Base-by-base conservation (phyloP, 169 alveolate species). In the Cryptosporidium viatorum region DNA sequence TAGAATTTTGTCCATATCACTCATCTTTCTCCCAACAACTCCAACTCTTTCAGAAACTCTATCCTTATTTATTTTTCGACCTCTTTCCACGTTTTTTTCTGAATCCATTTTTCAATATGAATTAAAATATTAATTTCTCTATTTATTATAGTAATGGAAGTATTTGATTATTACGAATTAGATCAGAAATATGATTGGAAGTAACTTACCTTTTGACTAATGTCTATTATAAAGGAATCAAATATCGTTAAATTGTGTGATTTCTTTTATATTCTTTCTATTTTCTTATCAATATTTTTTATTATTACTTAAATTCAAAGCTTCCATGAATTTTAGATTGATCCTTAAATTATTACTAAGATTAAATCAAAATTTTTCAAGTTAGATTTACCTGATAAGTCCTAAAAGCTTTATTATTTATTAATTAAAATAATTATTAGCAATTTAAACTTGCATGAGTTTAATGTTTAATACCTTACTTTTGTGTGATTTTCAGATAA, bases 1-100 rank as follows among this genome's bases (percentile, higher is more conserved):
- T 4, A 41, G 16, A 51, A 51, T 29, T 26, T 73, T 73, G 23
- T 73, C 86, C 86, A 73, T 73, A 58, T 73, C 86, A 31, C 86
- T 73, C 12, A 73, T 26, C 33, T 55, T 73, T 73, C 86, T 73
- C 21, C 70, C 86, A 31, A 55, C 60, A 59, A 73, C 55, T 3
- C 86, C 86, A 52, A 73, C 45, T 73, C 75, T 62, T 43, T 80
- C 87, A 4, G 43, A 60, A 14, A 62, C 68, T 23, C 51, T 37
- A 3, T 80, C 80, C 33, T 65, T 80, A 14, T 80, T 39, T 16
- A 29, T 60, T 37, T 62, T 80, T 62, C 75, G 62, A 60, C 75
- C 87, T 45, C 73, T 80, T 80, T 37, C 73, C 3, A 80, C 50
- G 52, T 23, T 65, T 35, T 58, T 73, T 33, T 71, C 85, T 71